These are phyloP conservation scores for Paraconiothyrium brasiliense DNA, from an alignment of 2,329 filamentous ascomycete species.

Conservation along the genomic window DNA sequence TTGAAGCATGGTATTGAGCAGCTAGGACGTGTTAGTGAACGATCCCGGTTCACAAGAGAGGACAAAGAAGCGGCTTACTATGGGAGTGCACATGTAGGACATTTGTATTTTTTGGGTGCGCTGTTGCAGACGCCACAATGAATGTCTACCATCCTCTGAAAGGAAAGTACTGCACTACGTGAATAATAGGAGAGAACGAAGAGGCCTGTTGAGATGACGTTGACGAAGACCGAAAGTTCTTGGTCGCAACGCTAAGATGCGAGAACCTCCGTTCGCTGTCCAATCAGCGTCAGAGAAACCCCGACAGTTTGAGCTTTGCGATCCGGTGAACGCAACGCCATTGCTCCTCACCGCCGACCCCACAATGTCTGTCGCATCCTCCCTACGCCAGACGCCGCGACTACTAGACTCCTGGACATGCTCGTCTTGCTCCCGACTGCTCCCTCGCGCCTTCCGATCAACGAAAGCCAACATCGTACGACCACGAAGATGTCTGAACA, in stretches of 20 bases:
- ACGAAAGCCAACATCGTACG: constrained; percentile 29
- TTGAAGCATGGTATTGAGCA: constrained; percentile 47
- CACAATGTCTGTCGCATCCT: constrained; percentile 41
- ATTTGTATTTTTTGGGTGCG: constrained; percentile 60
- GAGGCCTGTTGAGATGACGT: not conserved
- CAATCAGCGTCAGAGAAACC: not conserved
- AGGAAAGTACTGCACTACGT: not conserved
- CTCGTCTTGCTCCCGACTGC: constrained; percentile 45
- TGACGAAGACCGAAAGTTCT: constrained; percentile 10
- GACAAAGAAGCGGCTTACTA: constrained; percentile 49
- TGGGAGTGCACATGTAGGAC: constrained; percentile 57
- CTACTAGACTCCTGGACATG: constrained; percentile 49
- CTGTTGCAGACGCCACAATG: constrained; percentile 56
- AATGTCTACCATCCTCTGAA: constrained; percentile 39
- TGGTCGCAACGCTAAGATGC: not conserved
- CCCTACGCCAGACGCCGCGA: constrained; percentile 30
- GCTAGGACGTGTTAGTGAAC: constrained; percentile 27
- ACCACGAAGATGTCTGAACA: constrained; percentile 45
- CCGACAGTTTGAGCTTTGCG: constrained; percentile 16
- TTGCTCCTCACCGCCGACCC: constrained; percentile 16
- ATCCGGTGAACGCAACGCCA: constrained; percentile 31
- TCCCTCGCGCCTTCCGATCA: constrained; percentile 26
- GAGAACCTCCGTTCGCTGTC: not conserved
- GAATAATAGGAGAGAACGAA: too few species aligned
- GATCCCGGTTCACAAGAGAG: not conserved